A percentile compares a stretch with the other conserved stretches of the same genome.
phyloP scores from a whole-genome alignment of 371 early-diverging fungal genomes.

The Chytridium lagenaria region DNA sequence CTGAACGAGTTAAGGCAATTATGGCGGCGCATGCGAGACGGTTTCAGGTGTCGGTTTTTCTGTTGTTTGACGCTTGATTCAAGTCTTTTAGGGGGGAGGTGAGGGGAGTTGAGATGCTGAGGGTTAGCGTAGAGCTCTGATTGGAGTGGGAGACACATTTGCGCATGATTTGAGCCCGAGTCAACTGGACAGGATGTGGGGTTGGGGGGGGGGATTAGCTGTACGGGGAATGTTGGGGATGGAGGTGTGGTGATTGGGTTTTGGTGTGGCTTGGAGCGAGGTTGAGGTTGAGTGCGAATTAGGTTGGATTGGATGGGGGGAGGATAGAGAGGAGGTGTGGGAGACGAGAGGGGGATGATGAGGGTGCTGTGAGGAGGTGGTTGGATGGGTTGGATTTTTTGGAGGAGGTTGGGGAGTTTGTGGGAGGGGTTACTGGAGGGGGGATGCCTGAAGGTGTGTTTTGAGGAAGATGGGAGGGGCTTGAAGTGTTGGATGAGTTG shows the following conservation, averaged over 20 bases:
- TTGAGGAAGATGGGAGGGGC: neutral
- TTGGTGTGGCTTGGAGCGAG: constrained; percentile 40
- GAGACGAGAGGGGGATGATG: neutral
- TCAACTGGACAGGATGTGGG: constrained; percentile 37
- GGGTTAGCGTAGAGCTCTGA: constrained; percentile 23
- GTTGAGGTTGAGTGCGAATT: neutral
- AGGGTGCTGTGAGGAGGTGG: constrained; percentile 10
- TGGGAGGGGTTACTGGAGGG: constrained; percentile 22
- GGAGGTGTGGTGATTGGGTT: constrained; percentile 43
- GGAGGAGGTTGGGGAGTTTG: constrained; percentile 28
- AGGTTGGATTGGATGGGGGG: neutral
- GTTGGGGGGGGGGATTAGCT: constrained; percentile 19
- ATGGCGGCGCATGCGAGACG: constrained; percentile 46
- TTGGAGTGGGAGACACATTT: constrained; percentile 51
- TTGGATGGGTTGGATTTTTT: neutral
- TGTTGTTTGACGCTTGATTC: constrained; percentile 55
- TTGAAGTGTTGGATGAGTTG: constrained; percentile 8
- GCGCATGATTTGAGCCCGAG: constrained; percentile 51
- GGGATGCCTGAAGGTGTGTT: neutral
- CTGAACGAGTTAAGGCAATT: constrained; percentile 17
- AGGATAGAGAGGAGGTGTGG: constrained; percentile 11
- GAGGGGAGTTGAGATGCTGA: constrained; percentile 23
- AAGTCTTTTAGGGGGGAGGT: constrained; percentile 18
- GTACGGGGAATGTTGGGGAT: constrained; percentile 19
- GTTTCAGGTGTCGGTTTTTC: constrained; percentile 53